These are phyloP conservation scores for Senna siamea DNA, from an alignment of 306 rosid species.

Conservation along the genomic window DNA sequence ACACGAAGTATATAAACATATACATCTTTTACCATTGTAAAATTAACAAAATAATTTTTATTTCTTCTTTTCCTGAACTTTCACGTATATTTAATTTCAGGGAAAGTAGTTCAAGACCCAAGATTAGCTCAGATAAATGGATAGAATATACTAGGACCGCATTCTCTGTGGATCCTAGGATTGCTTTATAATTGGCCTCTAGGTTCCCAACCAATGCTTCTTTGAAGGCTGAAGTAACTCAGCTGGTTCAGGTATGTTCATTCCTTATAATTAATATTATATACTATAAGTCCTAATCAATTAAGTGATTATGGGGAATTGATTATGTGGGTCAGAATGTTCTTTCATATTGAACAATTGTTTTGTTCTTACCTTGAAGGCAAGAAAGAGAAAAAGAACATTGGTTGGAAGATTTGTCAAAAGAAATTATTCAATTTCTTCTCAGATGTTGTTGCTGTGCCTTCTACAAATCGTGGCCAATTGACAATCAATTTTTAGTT, in stretches of 20 bases:
- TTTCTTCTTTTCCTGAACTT: slow-evolving; percentile 22
- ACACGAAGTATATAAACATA: slow-evolving; percentile 65
- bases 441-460: not conserved
- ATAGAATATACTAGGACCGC: slow-evolving; percentile 87
- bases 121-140: slow-evolving; percentile 90
- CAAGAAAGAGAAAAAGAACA: not conserved
- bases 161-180: slow-evolving; percentile 90
- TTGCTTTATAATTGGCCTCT: slow-evolving; percentile 78
- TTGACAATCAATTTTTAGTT: not conserved
- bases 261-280: slow-evolving; percentile 10
- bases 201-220: slow-evolving; percentile 83
- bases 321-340: slow-evolving; percentile 18
- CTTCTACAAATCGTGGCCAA: slow-evolving; percentile 3
- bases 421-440: not conserved
- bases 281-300: slow-evolving; percentile 29
- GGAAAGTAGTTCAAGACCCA: slow-evolving; percentile 71
- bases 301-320: slow-evolving; percentile 30
- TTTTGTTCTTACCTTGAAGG: slow-evolving; percentile 15
- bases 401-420: not conserved
- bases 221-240: slow-evolving; percentile 85
- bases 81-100: slow-evolving; percentile 46
- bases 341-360: slow-evolving; percentile 12
- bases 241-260: slow-evolving; percentile 79
- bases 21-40: slow-evolving; percentile 16
- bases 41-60: not conserved